Percentiles rank a stretch among this genome's conserved stretches.
Conservation (phyloP, 2,329 filamentous ascomycete species). For the Drechslerella coelobrocha region DNA sequence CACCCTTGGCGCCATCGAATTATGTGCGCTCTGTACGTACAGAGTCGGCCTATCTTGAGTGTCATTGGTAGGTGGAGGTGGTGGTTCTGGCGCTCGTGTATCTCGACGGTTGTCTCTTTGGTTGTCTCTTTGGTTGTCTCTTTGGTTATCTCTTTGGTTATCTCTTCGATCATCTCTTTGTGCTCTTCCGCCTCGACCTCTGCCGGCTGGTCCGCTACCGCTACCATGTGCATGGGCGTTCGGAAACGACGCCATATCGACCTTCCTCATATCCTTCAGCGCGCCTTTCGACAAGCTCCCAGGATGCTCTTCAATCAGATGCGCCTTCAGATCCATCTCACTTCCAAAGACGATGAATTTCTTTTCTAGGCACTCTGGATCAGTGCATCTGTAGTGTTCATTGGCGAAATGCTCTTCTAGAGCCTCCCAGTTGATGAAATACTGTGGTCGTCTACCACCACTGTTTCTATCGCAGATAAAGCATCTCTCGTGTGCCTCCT, state of each 20-base stretch:
- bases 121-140: too few relatives aligned
- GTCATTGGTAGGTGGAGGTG: slow-evolving; percentile 77
- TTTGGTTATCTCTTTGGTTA: too few relatives aligned
- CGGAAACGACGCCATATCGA: slow-evolving; percentile 88
- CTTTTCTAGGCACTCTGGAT: slow-evolving; percentile 90
- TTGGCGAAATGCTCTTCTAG: slow-evolving; percentile 85
- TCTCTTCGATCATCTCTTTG: too few relatives aligned
- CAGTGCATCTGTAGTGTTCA: slow-evolving; percentile 84
- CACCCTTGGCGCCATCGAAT: slow-evolving; percentile 70
- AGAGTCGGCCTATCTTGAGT: slow-evolving; percentile 89
- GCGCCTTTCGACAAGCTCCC: slow-evolving; percentile 81
- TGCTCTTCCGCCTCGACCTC: slow-evolving; percentile 61
- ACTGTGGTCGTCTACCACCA: slow-evolving; percentile 75
- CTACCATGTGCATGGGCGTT: slow-evolving; percentile 73
- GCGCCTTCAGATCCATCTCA: slow-evolving; percentile 91
- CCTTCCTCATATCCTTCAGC: slow-evolving; percentile 78
- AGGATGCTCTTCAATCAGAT: slow-evolving; percentile 84
- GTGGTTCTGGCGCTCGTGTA: slow-evolving; percentile 76
- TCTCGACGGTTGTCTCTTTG: slow-evolving; percentile 78
- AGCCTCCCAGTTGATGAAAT: slow-evolving; percentile 86
- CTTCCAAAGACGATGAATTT: slow-evolving; percentile 97
- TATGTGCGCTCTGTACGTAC: slow-evolving; percentile 84
- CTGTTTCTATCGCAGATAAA: slow-evolving; percentile 82
- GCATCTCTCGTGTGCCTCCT: slow-evolving; percentile 91
- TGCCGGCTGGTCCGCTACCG: slow-evolving; percentile 64